Base-by-base conservation (phyloP, 2,329 filamentous ascomycete species). In the Microsporum canis region DNA sequence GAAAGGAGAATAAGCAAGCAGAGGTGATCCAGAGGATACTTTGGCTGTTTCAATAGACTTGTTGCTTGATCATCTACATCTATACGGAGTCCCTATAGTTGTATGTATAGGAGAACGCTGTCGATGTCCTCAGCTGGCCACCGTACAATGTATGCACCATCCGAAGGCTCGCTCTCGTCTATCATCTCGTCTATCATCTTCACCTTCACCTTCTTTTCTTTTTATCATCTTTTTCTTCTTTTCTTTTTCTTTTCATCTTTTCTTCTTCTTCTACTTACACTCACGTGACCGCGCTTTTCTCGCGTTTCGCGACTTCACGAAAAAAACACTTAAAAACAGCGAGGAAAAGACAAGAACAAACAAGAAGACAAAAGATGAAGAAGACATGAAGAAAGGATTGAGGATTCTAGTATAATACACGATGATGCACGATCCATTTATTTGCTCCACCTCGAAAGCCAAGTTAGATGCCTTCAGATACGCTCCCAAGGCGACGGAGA, bases 391-490 rank as follows among this genome's bases (percentile, higher is more conserved):
- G 39, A 14, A 23, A 23, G 17, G 17, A 23, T 23, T 23, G 17
- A 23, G 10, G 5, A 34, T n/a, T n/a, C 29, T 17, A 14, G n/a
- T 10, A 47, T 47, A 47, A 47, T 8, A 47, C 17, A 27, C 57
- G 45, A 62, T 60, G 59, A 38, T 57, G 29, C 59, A 60, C 17
- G 58, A 62, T 39, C 58, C 53, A 17, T 61, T 61, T 51, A 39
- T 65, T 23, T 66, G 62, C 23, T 57, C 62, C 29, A 73, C 57
- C 72, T 76, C 66, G 69, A 72, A 62, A 73, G 75, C 64, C 61
- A 69, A 59, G 70, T 71, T 65, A 73, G 76, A 67, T 73, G 71
- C 66, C 69, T 76, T 65, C 43, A 59, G 64, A 39, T 65, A 65
- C 61, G 60, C 49, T 17, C 49, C 27, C 12, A 53, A n/a, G 49